Base-by-base conservation (phyloP, 345 rosid species). In the Arabidopsis arenosa region DNA sequence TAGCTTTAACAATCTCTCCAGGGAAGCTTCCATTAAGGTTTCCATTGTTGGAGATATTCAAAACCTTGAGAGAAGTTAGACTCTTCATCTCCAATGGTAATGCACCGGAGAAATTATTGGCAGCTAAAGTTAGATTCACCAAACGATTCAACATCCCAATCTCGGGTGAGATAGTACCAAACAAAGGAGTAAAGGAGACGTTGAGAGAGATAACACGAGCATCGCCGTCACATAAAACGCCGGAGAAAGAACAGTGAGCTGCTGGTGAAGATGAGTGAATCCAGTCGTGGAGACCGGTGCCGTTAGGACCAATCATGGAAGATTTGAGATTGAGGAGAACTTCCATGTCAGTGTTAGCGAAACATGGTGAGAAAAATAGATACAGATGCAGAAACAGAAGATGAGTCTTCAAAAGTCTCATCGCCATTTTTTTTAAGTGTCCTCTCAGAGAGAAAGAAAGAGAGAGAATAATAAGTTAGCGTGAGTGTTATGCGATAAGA, bases 221-320 rank as follows among this genome's bases (percentile, higher is more conserved):
- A 21, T 80, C 78, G 1, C 3, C 63, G 63, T 85, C 90, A 58
- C 98, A 94, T 1, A 80, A 30, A n/a, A 94, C 93, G 7, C 98
- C 97, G 18, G 95, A 80, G 86, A 92, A 94, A 62, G 68, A 84
- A 63, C 98, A 94, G 74, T 94, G 98, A 53, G 90, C 79, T 4
- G 78, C 48, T 0, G 88, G 75, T 12, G 87, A 83, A 23, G 72
- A 0, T 1, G 90, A 80, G n/a, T 77, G 57, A 37, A 13, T 17
- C 98, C 98, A 94, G 74, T 94, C 89, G 9, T 79, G 74, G 13
- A 94, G 96, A 17, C 87, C 97, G 41, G 82, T 11, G 51, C 84
- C 87, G 1, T 73, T 78, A 0, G 68, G 85, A n/a, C 87, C 93
- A 40, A 55, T 65, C 88, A 94, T 70, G 72, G 90, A 80, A 30